phyloP scores from a whole-genome alignment of 805 yeast species.

The Suhomyces tanzawaensis region DNA sequence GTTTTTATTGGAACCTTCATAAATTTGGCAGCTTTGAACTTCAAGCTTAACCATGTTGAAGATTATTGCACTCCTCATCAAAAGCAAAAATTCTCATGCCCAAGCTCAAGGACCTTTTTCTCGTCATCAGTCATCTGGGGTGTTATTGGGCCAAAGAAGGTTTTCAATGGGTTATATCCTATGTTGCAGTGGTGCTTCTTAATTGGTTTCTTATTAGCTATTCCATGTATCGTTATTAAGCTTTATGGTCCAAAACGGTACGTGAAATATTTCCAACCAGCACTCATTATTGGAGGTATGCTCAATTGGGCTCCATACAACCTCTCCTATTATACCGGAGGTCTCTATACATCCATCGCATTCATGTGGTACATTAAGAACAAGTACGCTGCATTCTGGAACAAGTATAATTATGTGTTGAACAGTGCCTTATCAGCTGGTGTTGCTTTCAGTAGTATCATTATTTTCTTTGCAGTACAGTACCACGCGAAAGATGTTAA shows the following conservation, averaged over 20 bases:
- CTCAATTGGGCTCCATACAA: constrained; percentile 11
- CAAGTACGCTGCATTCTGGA: constrained; percentile 10
- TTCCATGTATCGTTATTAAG: constrained; percentile 18
- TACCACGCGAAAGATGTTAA: constrained; percentile 9
- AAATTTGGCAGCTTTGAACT: constrained; percentile 19
- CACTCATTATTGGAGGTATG: constrained; percentile 12
- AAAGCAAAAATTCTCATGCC: constrained; percentile 27
- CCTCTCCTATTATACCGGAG: constrained; percentile 11
- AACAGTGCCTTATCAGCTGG: constrained; percentile 12
- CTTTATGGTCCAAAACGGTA: constrained; percentile 13
- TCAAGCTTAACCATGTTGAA: constrained; percentile 14
- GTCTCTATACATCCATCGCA: constrained; percentile 7
- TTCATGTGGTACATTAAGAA: constrained; percentile 10
- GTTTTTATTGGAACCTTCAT: constrained; percentile 19
- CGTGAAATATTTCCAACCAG: constrained; percentile 17
- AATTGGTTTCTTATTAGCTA: constrained; percentile 29
- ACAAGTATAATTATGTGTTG: constrained; percentile 13
- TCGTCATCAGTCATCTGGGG: constrained; percentile 54
- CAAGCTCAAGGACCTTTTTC: constrained; percentile 27
- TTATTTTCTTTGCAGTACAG: constrained; percentile 13
- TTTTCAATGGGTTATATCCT: constrained; percentile 32
- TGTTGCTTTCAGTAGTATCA: constrained; percentile 14
- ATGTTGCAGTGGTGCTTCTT: constrained; percentile 31
- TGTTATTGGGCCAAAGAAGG: constrained; percentile 48
- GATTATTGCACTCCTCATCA: constrained; percentile 19